phyloP scores from a whole-genome alignment of 129 eudicot species.

The Apium graveolens region DNA sequence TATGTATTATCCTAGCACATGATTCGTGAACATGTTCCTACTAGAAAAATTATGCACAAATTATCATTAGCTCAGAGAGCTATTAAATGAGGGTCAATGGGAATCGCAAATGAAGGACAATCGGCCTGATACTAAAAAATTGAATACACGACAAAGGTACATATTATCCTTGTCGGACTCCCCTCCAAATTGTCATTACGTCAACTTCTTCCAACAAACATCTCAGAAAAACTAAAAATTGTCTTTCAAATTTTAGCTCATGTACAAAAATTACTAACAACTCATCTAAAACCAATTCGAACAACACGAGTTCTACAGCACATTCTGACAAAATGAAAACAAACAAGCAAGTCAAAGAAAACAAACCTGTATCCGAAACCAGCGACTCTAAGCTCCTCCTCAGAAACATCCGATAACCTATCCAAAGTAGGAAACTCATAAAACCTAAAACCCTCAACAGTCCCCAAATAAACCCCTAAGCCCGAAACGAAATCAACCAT shows the following conservation, averaged over 20 bases:
- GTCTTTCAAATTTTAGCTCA: neutral
- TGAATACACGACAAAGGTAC: no score
- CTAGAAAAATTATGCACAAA: no score
- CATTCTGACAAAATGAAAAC: neutral
- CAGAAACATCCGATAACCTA: slow-evolving; percentile 50
- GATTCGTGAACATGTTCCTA: no score
- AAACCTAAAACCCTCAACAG: slow-evolving; percentile 63
- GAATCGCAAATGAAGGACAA: no score
- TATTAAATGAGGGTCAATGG: no score
- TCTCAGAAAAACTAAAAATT: neutral
- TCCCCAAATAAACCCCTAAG: slow-evolving; percentile 53
- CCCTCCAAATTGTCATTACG: neutral
- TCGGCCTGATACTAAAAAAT: no score
- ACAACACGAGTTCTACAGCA: neutral
- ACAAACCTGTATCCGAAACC: slow-evolving; percentile 93
- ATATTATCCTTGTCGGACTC: no score
- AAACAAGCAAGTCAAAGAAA: slow-evolving; percentile 5
- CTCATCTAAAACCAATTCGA: neutral
- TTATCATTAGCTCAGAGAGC: no score
- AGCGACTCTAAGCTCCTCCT: slow-evolving; percentile 70
- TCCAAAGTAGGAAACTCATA: slow-evolving; percentile 66
- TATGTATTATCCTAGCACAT: no score
- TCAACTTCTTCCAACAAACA: neutral
- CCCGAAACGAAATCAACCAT: slow-evolving; percentile 85
- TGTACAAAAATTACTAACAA: neutral